phyloP scores from a whole-genome alignment of 2,329 filamentous ascomycete species.

The Chaetomiaceae sp. region DNA sequence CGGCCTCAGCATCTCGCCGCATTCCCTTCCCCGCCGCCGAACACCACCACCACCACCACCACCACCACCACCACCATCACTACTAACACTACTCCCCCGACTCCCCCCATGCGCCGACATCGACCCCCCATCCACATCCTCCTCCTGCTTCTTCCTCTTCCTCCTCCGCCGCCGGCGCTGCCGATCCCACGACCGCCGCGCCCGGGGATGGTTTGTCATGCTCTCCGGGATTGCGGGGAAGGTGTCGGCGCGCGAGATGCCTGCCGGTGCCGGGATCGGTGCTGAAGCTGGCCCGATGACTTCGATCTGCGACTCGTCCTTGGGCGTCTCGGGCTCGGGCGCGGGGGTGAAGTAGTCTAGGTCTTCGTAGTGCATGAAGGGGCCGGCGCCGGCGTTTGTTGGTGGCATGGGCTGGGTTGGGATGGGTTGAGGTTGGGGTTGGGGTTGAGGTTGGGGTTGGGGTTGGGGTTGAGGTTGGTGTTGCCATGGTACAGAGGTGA shows the following conservation, averaged over 20 bases:
- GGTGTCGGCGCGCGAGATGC: constrained; percentile 12
- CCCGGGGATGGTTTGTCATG: constrained; percentile 3
- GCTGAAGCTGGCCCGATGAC: too few species aligned
- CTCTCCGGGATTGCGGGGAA: constrained; percentile 14
- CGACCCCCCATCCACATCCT: neutral
- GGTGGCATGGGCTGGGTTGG: neutral
- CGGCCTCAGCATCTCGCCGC: too few species aligned
- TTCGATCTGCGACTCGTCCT: constrained; percentile 19
- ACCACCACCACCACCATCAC: too few species aligned
- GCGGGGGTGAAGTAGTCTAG: constrained; percentile 16
- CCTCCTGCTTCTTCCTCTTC: neutral
- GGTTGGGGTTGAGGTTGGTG: neutral
- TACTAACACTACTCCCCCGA: neutral
- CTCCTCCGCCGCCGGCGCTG: constrained; percentile 17
- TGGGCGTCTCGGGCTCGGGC: constrained; percentile 4
- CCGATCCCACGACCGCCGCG: constrained; percentile 19
- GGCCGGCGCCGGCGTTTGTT: constrained; percentile 1
- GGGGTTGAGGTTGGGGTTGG: neutral
- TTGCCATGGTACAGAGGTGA: neutral
- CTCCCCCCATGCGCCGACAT: neutral
- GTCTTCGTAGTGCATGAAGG: constrained; percentile 27
- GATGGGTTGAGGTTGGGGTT: neutral
- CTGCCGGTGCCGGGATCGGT: too few species aligned
- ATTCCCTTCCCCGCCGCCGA: neutral
- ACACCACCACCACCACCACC: neutral